Evolutionary conservation across 805 yeast species (phyloP), one percentile per base, ranked within the genome.

Genomic region (Candida wancherniae): DNA sequence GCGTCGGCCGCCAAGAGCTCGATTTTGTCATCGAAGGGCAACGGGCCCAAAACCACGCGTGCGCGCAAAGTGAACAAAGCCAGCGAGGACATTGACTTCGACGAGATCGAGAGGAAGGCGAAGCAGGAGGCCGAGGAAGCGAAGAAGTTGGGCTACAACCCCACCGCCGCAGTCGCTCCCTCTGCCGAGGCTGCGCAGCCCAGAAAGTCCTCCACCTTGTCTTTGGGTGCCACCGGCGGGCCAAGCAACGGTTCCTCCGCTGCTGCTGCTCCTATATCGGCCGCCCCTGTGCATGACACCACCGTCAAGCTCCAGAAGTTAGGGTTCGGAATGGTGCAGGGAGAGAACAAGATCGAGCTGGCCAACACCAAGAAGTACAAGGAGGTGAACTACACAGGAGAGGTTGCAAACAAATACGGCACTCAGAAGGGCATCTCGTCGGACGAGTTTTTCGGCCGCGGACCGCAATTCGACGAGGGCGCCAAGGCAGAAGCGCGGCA

Each of bases 351-450:
- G n/a, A 58, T 62, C 29, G 51, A 69, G 26, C 64, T 69, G 7
- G 57, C 66, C 22, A 55, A 50, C 32, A 47, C 55, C 13, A 36
- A 58, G 41, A 65, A 70, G 24, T 74, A 75, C 17, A 60, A 73
- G 22, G 79, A 75, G 25, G 75, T 73, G 33, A 69, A 70, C 45
- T 82, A 82, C 54, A 77, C 86, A 1, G 92, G 92, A 21, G 80
- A 79, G 43, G 83, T 83, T 18, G 77, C 75, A 22, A 69, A 66
- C 50, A 84, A 86, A 63, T 92, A 73, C 54, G 97, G 97, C 34
- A 66, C 64, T 23, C 96, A 88, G 56, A 90, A 85, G 71, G 95
- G 88, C 28, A 92, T 92, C 42, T 92, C 97, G 0, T 88, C 97
- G 2, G 97, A 92, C 60, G 94, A 88, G 63, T 77, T 75, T 50